phyloP scores from a whole-genome alignment of 2,329 filamentous ascomycete species.

The Penicillium rolfsii region DNA sequence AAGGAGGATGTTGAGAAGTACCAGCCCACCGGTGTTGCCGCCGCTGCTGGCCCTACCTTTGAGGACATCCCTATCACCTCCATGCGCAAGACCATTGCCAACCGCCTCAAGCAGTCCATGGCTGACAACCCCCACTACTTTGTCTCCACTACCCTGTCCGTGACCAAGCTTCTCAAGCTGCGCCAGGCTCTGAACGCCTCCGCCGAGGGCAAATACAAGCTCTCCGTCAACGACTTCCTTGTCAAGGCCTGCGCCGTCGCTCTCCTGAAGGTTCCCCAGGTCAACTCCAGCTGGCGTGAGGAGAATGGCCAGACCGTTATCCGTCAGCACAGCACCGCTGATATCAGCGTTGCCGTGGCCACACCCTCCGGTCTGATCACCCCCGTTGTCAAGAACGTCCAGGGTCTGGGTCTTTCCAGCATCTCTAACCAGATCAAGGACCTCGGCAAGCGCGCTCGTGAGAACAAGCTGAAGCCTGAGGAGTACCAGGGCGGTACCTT shows the following conservation, averaged over 20 bases:
- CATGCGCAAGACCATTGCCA: slow-evolving; percentile 98
- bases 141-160: slow-evolving; percentile 86
- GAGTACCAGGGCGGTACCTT: slow-evolving; percentile 99
- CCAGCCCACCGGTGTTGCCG: slow-evolving; percentile 57
- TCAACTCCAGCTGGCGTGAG: slow-evolving; percentile 90
- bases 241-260: slow-evolving; percentile 93
- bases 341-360: slow-evolving; percentile 93
- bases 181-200: slow-evolving; percentile 89
- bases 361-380: slow-evolving; percentile 95
- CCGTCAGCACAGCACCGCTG: slow-evolving; percentile 89
- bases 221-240: slow-evolving; percentile 99
- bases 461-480: slow-evolving; percentile 98
- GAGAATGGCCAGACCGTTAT: slow-evolving; percentile 77
- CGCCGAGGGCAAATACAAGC: slow-evolving; percentile 92
- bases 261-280: slow-evolving; percentile 88
- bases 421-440: slow-evolving; percentile 94
- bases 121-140: slow-evolving; percentile 98
- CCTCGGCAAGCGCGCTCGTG: slow-evolving; percentile 91
- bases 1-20: slow-evolving; percentile 92
- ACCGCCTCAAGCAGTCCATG: slow-evolving; percentile 83
- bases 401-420: slow-evolving; percentile 80
- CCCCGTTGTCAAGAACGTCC: slow-evolving; percentile 89
- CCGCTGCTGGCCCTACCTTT: slow-evolving; percentile 67
- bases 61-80: slow-evolving; percentile 81
- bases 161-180: slow-evolving; percentile 94